Percentiles rank a stretch among this genome's conserved stretches.
These are phyloP conservation scores for Aspergillus felis DNA, from an alignment of 2,329 filamentous ascomycete genomes.

Conservation along the genomic window DNA sequence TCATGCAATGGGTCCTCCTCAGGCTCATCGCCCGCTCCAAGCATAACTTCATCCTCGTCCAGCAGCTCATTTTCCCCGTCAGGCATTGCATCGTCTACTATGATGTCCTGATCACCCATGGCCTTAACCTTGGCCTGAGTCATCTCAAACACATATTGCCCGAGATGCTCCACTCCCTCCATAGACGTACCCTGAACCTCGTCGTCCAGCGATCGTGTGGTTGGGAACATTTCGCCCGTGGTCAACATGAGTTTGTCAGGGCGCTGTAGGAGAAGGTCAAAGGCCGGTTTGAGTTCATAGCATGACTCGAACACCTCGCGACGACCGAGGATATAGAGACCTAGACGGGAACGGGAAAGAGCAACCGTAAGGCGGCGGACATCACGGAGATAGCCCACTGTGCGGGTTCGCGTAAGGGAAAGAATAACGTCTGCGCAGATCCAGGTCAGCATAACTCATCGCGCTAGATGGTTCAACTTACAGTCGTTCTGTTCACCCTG, in stretches of 20 bases:
- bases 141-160: constrained; percentile 97
- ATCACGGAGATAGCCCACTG: constrained; percentile 88
- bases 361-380: constrained; percentile 91
- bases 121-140: constrained; percentile 66
- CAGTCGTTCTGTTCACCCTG: constrained; percentile 99
- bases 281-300: constrained; percentile 82
- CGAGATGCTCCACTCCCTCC: constrained; percentile 89
- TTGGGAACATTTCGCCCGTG: constrained; percentile 81
- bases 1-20: constrained; percentile 35
- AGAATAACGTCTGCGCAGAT: constrained; percentile 76
- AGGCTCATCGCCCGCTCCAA: constrained; percentile 30
- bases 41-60: constrained; percentile 34
- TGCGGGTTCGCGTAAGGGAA: constrained; percentile 82
- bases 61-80: constrained; percentile 27
- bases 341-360: constrained; percentile 84
- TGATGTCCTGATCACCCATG: constrained; percentile 45
- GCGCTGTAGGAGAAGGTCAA: constrained; percentile 71
- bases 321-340: constrained; percentile 87
- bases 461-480: constrained; percentile 50
- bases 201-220: constrained; percentile 51
- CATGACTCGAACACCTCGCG: constrained; percentile 84
- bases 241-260: constrained; percentile 77
- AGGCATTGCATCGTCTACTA: constrained; percentile 30
- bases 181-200: constrained; percentile 62
- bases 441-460: constrained; percentile 11